Percentiles rank a stretch among this genome's conserved stretches.
Conservation (phyloP, 2,329 filamentous ascomycete species). For the Colletotrichum karsti region DNA sequence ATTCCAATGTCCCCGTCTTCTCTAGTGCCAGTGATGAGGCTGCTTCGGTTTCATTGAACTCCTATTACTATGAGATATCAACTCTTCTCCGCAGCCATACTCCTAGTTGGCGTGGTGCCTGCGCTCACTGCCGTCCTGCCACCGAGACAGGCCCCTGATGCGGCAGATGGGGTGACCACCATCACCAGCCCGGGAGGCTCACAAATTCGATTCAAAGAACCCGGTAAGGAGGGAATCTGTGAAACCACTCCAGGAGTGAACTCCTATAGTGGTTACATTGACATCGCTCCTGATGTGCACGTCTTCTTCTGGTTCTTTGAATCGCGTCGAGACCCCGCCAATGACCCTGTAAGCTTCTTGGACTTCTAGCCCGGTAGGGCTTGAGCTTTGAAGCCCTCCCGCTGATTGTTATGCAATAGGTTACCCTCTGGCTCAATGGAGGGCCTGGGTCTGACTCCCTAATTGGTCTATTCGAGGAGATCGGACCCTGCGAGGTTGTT, state of each 20-base stretch:
- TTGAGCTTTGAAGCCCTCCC: neutral
- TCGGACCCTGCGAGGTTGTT: neutral
- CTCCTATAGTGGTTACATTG: conserved; percentile 15
- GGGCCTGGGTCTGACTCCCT: neutral
- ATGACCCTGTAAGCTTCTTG: neutral
- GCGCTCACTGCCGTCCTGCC: neutral
- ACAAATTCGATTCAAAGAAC: conserved; percentile 7
- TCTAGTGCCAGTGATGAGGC: too few species aligned
- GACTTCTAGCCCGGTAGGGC: accelerated
- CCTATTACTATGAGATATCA: neutral
- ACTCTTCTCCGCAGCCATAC: neutral
- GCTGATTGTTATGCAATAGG: neutral
- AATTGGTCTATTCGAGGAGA: conserved; percentile 1
- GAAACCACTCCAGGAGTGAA: conserved; percentile 12
- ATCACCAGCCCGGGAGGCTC: conserved; percentile 9
- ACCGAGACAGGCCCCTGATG: neutral
- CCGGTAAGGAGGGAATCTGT: conserved; percentile 1
- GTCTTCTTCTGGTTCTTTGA: conserved; percentile 21
- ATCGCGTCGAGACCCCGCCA: conserved; percentile 8
- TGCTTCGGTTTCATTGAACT: neutral
- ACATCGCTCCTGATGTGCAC: conserved; percentile 1
- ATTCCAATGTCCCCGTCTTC: too few species aligned
- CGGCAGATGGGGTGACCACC: neutral
- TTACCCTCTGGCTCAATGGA: neutral
- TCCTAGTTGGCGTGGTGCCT: neutral